Evolutionary conservation across 2,329 filamentous ascomycete genomes (phyloP), one percentile per base, ranked within the genome.

Genomic region (Penicillium sp.): DNA sequence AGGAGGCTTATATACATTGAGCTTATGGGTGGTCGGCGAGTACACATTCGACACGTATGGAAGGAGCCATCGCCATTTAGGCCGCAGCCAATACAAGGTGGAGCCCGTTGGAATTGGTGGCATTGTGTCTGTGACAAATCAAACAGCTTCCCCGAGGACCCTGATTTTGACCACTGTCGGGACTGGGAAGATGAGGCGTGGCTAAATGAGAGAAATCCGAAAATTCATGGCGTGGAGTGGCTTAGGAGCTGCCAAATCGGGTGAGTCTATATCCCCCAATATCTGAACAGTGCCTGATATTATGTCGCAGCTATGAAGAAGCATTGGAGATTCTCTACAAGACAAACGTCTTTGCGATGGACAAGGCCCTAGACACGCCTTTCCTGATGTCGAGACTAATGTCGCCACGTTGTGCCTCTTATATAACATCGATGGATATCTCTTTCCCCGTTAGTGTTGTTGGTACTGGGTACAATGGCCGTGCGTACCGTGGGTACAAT

Each of bases 1-100:
- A 45, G 47, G 31, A 42, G 27, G 37, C 20, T 45, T 12, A 49
- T 49, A 40, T 49, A 45, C 12, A 25, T 49, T 32, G 42, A 49
- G 35, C 47, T 49, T 24, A 44, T 49, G 37, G 47, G 42, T 28
- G 37, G 23, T 28, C 42, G 42, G 8, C 35, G 47, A 31, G 42
- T 49, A n/a, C 47, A 45, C 24, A 45, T 49, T 28, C 35, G 37
- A 32, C 33, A 49, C 41, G 8, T 37, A 6, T 49, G 42, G 42
- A 45, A 42, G 29, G 13, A 37, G 10, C 45, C 45, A 24, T 47
- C 42, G 47, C 35, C 44, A 40, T 46, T 46, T 32, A 13, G 37
- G 24, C 44, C 44, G 35, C 44, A 40, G 44, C 44, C 42, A 9
- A 42, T 13, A 42, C 38, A 8, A 24, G 28, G 25, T 4, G 33